Base-by-base conservation (phyloP, 345 rosid genomes). In the Eucalyptus polybractea region DNA sequence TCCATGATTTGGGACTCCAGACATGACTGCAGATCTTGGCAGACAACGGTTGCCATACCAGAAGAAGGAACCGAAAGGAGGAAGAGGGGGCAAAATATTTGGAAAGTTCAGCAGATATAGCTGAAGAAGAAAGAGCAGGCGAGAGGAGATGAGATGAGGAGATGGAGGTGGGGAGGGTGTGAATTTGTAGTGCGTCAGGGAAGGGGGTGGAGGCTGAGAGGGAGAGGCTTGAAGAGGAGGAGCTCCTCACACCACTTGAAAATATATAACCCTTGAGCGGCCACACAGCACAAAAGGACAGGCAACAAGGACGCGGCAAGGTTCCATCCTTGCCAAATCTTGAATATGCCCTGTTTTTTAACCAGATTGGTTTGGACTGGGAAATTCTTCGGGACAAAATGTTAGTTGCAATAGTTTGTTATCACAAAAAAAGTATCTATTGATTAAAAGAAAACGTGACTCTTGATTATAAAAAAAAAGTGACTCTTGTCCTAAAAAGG, bases 21-120 rank as follows among this genome's bases (percentile, higher is more conserved):
- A 86, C 94, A 89, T 40, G 98, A 93, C 87, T 93, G 95, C 65
- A 92, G 89, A 83, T 96, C 97, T 92, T 91, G 99, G 89, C 89
- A 95, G 60, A 95, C 94, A 87, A 95, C 87, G 27, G 97, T 95
- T n/a, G 95, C 95, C 99, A 97, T 96, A 31, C 24, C 47, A 21
- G 85, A 40, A 37, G 47, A 10, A 76, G 45, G 83, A 37, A 21
- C 15, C 47, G 42, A 21, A 44, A 11, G 29, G 81, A 72, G 7
- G 83, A 40, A 21, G 47, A 40, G 15, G 29, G 24, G 47, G 15
- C 29, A 11, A 40, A 76, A 22, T 6, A 2, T 80, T 37, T 80
- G 50, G 87, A 67, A 86, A 53, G 29, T 50, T 22, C 85, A 4
- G 47, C 12, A 22, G 29, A 40, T 44, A 40, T 10, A 40, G 85